These are phyloP conservation scores for Cystobasidium slooffiae DNA, from an alignment of 1,284 basidiomycete genomes.

Conservation along the genomic window DNA sequence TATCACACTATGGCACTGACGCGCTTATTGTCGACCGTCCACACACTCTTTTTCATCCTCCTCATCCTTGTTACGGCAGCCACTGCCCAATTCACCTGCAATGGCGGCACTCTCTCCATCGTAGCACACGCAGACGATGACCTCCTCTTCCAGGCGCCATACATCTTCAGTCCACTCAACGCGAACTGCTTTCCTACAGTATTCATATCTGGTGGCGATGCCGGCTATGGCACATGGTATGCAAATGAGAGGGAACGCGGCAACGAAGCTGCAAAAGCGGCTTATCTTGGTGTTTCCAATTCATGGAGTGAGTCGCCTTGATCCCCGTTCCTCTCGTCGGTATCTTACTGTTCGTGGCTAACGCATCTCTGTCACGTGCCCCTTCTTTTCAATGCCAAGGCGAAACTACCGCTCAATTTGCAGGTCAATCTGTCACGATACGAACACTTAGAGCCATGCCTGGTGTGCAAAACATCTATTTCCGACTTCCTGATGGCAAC, in stretches of 20 bases:
- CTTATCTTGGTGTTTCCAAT: conserved; percentile 47
- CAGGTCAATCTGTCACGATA: conserved; percentile 47
- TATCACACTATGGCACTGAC: background rate
- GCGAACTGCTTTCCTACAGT: conserved; percentile 23
- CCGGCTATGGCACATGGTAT: conserved; percentile 46
- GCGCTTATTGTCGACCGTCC: background rate
- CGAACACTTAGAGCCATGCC: conserved; percentile 47
- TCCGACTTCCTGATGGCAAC: conserved; percentile 50
- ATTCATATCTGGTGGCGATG: conserved; percentile 49
- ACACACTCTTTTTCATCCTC: conserved; percentile 6
- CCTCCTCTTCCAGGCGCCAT: conserved; percentile 44
- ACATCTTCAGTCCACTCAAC: conserved; percentile 20
- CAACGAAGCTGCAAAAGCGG: conserved; percentile 49
- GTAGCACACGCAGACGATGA: conserved; percentile 51
- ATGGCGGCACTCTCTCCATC: conserved; percentile 31
- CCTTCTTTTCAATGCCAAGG: background rate
- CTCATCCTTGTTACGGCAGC: background rate
- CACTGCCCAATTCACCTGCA: conserved; percentile 25
- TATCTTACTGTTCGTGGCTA: background rate
- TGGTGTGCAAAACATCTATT: conserved; percentile 47
- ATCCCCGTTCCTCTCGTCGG: background rate
- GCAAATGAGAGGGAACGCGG: conserved; percentile 45
- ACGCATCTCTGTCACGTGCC: background rate
- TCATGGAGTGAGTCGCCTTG: conserved; percentile 31
- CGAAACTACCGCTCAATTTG: conserved; percentile 42